Percentiles rank a stretch among this genome's conserved stretches.
Evolutionary conservation across 208 protist genomes (phyloP).

Genomic region (Crithidia sp.): DNA sequence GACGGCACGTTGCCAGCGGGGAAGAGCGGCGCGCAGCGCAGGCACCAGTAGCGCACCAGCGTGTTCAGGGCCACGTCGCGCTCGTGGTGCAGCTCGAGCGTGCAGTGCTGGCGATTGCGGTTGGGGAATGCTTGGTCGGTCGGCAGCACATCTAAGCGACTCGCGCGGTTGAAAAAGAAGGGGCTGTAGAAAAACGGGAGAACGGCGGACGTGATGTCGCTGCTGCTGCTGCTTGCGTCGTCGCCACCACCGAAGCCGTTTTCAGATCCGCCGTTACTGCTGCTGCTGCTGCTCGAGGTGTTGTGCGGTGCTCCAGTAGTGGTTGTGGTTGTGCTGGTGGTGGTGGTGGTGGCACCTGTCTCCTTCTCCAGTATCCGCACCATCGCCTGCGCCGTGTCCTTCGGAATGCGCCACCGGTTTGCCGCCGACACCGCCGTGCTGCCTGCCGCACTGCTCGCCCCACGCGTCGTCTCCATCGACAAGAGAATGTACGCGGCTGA

Average conservation of each 20-base stretch:
- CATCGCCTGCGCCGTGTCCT: constrained; percentile 37
- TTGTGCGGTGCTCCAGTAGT: too few relatives aligned
- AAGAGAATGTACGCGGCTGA: constrained; percentile 43
- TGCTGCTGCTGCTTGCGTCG: not conserved
- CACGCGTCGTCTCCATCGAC: constrained; percentile 37
- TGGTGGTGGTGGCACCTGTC: constrained; percentile 4
- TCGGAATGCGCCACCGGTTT: constrained; percentile 47
- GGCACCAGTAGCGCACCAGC: constrained; percentile 69
- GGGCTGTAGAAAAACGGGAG: constrained; percentile 57
- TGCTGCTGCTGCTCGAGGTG: not conserved
- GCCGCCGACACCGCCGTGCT: constrained; percentile 31
- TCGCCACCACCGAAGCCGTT: not conserved
- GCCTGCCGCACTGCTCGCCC: constrained; percentile 21
- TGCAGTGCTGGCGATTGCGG: constrained; percentile 55
- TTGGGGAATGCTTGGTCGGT: constrained; percentile 16
- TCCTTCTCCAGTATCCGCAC: constrained; percentile 35
- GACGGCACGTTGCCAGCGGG: constrained; percentile 58
- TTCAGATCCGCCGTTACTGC: not conserved
- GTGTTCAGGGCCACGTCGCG: constrained; percentile 33
- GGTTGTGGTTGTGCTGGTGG: not conserved
- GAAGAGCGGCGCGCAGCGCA: constrained; percentile 75
- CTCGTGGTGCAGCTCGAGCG: constrained; percentile 52
- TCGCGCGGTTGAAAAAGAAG: constrained; percentile 61
- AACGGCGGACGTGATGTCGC: constrained; percentile 5
- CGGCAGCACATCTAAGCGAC: constrained; percentile 24